Base-by-base conservation (phyloP, 2,329 filamentous ascomycete genomes). In the Didymella segeticola region DNA sequence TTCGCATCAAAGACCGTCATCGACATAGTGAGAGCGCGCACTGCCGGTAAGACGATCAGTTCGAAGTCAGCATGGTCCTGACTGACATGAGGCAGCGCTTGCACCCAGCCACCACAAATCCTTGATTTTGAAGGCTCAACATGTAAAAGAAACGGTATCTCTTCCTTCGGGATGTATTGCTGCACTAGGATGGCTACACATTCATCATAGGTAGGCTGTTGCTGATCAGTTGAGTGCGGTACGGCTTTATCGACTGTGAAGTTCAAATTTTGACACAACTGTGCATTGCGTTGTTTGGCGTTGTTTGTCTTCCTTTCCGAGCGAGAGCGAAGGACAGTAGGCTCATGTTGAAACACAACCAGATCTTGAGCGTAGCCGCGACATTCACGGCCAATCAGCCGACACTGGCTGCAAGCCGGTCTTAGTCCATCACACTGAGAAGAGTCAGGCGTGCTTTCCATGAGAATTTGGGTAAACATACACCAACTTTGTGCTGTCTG, bases 31-130 rank as follows among this genome's bases (percentile, higher is more conserved):
- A 50, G 33, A 20, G 47, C 47, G 22, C 39, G 47, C 20, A 50
- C 47, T 19, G 47, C 47, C 12, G 47, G 47, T 17, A 15, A 26
- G 12, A 50, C 17, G 10, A 50, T 43, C 5, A 12, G 4, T 12
- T 43, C 26, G 12, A 43, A 50, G 17, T 50, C 39, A 11, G 6
- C 26, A 31, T 50, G 25, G 10, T 17, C 17, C 10, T 43, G 39
- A 27, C 39, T 50, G 47, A 50, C 39, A 33, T 50, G 47, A n/a
- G 39, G 30, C 19, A 50, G 39, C 15, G 47, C 47, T 26, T 50
- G 47, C 4, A 50, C 47, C 47, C 47, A 50, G 33, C 47, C 47
- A 15, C 47, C 47, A 25, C 47, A 50, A 2, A 50, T 50, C n/a
- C 47, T 50, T 8, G 47, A 50, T 12, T 43, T 50, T 7, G 47